Base-by-base conservation (phyloP, 2,329 filamentous ascomycete genomes). In the Simplicillium sp. region DNA sequence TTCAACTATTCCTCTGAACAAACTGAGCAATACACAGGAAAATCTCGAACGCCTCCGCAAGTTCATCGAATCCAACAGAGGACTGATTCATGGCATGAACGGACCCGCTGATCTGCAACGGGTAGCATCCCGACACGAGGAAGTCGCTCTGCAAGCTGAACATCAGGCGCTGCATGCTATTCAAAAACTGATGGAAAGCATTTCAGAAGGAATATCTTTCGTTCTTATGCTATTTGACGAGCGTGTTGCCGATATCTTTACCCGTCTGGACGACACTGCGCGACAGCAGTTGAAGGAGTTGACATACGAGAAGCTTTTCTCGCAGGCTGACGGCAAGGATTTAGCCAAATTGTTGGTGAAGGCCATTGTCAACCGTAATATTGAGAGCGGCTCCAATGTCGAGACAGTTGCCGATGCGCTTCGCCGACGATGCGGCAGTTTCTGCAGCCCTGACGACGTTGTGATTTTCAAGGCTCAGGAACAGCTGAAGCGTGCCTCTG, bases 381-480 rank as follows among this genome's bases (percentile, higher is more conserved):
- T 98, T 52, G 85, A 90, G 43, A 95, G 87, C 54, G 92, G 94
- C 9, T 90, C 89, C 4, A 98, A 97, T 48, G 90, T 98, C 15
- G 94, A 98, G 64, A 96, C 89, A 0, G 88, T 98, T 17, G 90
- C 92, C 0, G 92, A 98, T 61, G 87, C 89, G n/a, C 67, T 98
- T 38, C 78, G 92, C 36, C 76, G 92, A 51, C 79, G 89, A 52
- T 98, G 92, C 52, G 94, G 92, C 46, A 96, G 85, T 62, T 98
- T 98, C 73, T 98, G 92, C 61, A 96, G 89, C 54, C 82, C 90
- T 1, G 90, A 98, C 48, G 92, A 98, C 65, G 92, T 97, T 2
- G 81, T 97, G 48, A 90, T 96, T 50, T 98, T 98, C 79, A 97
- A 95, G 63, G 92, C 92, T 0, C 90, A 97, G 58, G 92, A 98